These are phyloP conservation scores for Eutrema heterophyllum DNA, from an alignment of 345 rosid species.

Conservation along the genomic window DNA sequence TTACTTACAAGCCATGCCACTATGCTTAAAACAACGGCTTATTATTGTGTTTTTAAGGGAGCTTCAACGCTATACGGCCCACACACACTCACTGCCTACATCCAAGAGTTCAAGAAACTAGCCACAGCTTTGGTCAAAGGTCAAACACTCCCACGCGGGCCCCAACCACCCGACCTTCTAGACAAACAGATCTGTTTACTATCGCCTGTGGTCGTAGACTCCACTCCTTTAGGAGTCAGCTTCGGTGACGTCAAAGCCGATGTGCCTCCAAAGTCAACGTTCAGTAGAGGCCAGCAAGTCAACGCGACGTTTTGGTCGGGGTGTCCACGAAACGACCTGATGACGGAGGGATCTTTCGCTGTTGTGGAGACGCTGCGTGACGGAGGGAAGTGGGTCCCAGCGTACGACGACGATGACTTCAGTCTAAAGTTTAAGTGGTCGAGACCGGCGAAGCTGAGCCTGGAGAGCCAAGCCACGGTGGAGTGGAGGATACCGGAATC, in stretches of 20 bases:
- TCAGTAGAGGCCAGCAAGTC: slow-evolving; percentile 51
- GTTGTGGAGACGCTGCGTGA: slow-evolving; percentile 65
- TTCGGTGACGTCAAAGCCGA: slow-evolving; percentile 75
- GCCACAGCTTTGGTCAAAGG: slow-evolving; percentile 54
- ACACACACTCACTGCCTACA: slow-evolving; percentile 74
- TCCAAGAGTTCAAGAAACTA: slow-evolving; percentile 83
- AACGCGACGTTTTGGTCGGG: slow-evolving; percentile 82
- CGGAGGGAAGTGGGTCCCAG: slow-evolving; percentile 55
- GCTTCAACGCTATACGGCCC: slow-evolving; percentile 86
- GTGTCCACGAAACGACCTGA: slow-evolving; percentile 80
- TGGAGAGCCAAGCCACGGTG: slow-evolving; percentile 58
- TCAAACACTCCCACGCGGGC: slow-evolving; percentile 46
- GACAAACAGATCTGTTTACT: slow-evolving; percentile 65
- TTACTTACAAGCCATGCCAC: background rate
- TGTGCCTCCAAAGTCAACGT: slow-evolving; percentile 57
- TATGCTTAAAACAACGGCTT: background rate
- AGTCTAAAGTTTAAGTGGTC: slow-evolving; percentile 82
- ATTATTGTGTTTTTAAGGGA: slow-evolving; percentile 53
- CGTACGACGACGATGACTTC: slow-evolving; percentile 86
- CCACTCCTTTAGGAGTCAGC: slow-evolving; percentile 50
- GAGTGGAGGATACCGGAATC: slow-evolving; percentile 73
- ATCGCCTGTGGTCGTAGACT: slow-evolving; percentile 63
- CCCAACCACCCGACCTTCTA: slow-evolving; percentile 68
- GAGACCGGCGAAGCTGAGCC: slow-evolving; percentile 58
- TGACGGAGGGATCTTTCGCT: slow-evolving; percentile 86